Base-by-base conservation (phyloP, 2,329 filamentous ascomycete species). In the Aspergillus ruber region DNA sequence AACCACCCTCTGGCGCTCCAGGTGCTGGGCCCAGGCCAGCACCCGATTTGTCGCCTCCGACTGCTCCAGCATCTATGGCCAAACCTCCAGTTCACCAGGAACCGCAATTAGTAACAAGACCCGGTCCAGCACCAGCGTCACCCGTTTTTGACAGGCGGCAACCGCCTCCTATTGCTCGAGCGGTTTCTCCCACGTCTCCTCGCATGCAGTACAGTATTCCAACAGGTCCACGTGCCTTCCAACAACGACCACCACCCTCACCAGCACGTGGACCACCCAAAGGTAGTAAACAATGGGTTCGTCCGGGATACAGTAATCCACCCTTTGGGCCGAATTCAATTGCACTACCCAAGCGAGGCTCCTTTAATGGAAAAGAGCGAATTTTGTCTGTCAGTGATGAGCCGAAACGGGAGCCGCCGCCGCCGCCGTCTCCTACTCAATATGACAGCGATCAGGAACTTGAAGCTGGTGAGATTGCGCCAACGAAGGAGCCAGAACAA, bases 211-310 rank as follows among this genome's bases (percentile, higher is more conserved):
- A 63, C 21, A 66, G 54, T 29, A 66, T 72, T 17, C 70, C 70
- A 10, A 72, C 68, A 7, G 70, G 68, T 3, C 69, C 70, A 29
- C 67, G 70, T 44, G 69, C 68, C 6, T 59, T 66, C n/a, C 62
- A 68, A 41, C 63, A 66, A 48, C 62, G 65, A 42, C 56, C 58
- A 6, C 50, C 61, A 32, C 56, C 57, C 12, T 60, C 60, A 23
- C 56, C 57, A 13, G 60, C 64, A 9, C 59, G 67, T 23, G 60
- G 60, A 6, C 54, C 59, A 15, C 53, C 62, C 3, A 72, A 71
- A 47, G 53, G 42, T 13, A 69, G 61, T 45, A 69, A 70, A 50
- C 65, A 65, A 49, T 71, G 68, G 69, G 57, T 65, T 41, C 66
- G 67, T 25, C 60, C 67, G 23, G 66, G 63, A 12, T 71, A 67